phyloP scores from a whole-genome alignment of 176 grass and related monocot species.

The Dendrocalamus sinicus region DNA sequence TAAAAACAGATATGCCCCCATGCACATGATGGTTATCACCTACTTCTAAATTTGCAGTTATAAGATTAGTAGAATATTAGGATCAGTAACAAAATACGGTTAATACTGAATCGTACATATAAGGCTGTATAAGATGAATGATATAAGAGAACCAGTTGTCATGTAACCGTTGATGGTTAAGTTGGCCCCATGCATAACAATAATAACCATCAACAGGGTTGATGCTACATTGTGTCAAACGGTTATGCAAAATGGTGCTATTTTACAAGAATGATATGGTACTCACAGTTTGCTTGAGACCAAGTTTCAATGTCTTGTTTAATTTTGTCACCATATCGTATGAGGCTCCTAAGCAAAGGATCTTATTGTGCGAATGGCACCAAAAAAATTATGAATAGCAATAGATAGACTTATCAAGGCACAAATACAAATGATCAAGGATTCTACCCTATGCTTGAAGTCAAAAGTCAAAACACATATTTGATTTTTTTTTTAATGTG shows the following conservation, averaged over 20 bases:
- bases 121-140: conserved; percentile 96
- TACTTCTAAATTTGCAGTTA: conserved; percentile 8
- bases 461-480: neutral
- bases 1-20: neutral
- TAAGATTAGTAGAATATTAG: conserved; percentile 11
- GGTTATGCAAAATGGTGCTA: conserved; percentile 13
- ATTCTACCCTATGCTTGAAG: conserved; percentile 34
- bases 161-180: conserved; percentile 94
- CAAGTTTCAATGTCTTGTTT: conserved; percentile 86
- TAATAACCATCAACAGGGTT: conserved; percentile 78
- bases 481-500: neutral
- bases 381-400: conserved; percentile 85
- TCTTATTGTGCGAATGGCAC: conserved; percentile 90
- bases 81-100: conserved; percentile 1
- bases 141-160: conserved; percentile 95
- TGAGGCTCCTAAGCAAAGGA: conserved; percentile 89
- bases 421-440: neutral
- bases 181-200: conserved; percentile 92
- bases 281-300: conserved; percentile 97
- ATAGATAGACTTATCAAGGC: conserved; percentile 12
- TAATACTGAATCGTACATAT: conserved; percentile 65
- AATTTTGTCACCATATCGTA: conserved; percentile 80
- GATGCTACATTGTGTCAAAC: conserved; percentile 77
- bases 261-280: conserved; percentile 28
- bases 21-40: neutral